Percentiles rank a stretch among this genome's conserved stretches.
phyloP scores from a whole-genome alignment of 768 basidiomycete genomes.

The Naganishia vishniacii region DNA sequence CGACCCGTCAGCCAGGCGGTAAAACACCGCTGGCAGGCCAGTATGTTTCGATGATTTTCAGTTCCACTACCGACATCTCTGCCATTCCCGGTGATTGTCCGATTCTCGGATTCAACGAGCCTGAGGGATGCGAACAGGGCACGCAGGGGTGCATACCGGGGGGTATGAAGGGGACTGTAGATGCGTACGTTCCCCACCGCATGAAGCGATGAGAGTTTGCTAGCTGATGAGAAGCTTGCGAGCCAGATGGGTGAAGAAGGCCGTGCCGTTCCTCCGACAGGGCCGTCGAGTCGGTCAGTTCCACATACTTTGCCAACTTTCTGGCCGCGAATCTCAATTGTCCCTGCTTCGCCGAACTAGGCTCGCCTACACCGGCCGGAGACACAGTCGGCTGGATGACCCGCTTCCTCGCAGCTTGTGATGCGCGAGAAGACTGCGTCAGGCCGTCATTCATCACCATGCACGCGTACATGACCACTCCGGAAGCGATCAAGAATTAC shows the following conservation, averaged over 20 bases:
- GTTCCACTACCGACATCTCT: not conserved
- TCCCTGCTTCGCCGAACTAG: not conserved
- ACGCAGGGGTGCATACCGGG: constrained; percentile 21
- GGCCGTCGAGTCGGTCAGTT: constrained; percentile 12
- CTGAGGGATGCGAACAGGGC: constrained; percentile 11
- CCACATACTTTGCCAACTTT: not conserved
- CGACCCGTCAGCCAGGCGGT: not conserved
- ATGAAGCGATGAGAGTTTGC: too few species aligned
- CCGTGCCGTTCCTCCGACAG: constrained; percentile 4
- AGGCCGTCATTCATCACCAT: constrained; percentile 10
- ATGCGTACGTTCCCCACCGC: constrained; percentile 1
- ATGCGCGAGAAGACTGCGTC: constrained; percentile 2
- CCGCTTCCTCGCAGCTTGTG: constrained; percentile 16
- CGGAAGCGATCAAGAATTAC: constrained; percentile 1
- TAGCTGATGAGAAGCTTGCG: too few species aligned
- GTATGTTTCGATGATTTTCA: constrained; percentile 11
- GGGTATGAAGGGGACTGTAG: not conserved
- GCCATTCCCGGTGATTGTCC: not conserved
- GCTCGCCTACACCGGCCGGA: constrained; percentile 7
- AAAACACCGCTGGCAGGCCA: not conserved
- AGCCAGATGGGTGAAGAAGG: constrained; percentile 18
- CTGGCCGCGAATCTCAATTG: too few species aligned
- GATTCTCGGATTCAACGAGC: constrained; percentile 27
- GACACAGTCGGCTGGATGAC: constrained; percentile 19
- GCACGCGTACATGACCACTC: constrained; percentile 11